Conservation (phyloP, 441 rosid genomes). For the Croton laevigatus region DNA sequence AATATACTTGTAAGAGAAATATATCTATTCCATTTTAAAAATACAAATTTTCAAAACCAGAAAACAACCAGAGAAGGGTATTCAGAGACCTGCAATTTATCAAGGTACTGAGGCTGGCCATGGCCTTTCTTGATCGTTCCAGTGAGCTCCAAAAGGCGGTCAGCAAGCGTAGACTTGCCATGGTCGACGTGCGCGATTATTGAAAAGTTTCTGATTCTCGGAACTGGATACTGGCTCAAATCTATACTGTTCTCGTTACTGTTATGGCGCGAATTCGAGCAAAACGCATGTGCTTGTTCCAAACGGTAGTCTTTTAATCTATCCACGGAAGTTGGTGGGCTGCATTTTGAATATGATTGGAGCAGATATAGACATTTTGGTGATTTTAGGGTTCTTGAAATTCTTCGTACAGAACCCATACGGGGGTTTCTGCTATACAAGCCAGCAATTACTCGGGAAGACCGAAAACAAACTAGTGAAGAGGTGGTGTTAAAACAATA, state of each 20-base stretch:
- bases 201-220: slow-evolving; percentile 87
- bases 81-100: slow-evolving; percentile 67
- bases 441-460: neutral
- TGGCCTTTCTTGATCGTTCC: slow-evolving; percentile 89
- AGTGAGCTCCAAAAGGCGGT: slow-evolving; percentile 93
- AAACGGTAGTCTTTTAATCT: slow-evolving; percentile 19
- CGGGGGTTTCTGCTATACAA: slow-evolving; percentile 31
- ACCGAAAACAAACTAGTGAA: too few species aligned
- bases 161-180: slow-evolving; percentile 97
- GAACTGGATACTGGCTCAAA: slow-evolving; percentile 70
- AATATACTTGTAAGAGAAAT: too few species aligned
- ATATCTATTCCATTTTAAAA: too few species aligned
- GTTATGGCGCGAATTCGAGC: slow-evolving; percentile 53
- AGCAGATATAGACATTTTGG: slow-evolving; percentile 24
- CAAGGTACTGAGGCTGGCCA: slow-evolving; percentile 98
- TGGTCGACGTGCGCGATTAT: slow-evolving; percentile 96
- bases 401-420: slow-evolving; percentile 55
- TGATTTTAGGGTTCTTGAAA: slow-evolving; percentile 54
- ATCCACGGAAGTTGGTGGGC: slow-evolving; percentile 15
- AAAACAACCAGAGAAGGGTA: neutral
- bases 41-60: neutral
- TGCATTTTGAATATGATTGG: slow-evolving; percentile 1
- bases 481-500: neutral
- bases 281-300: slow-evolving; percentile 32
- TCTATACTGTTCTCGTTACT: slow-evolving; percentile 42